Conservation (phyloP, 2,329 filamentous ascomycete species). For the Trichoderma sp. region DNA sequence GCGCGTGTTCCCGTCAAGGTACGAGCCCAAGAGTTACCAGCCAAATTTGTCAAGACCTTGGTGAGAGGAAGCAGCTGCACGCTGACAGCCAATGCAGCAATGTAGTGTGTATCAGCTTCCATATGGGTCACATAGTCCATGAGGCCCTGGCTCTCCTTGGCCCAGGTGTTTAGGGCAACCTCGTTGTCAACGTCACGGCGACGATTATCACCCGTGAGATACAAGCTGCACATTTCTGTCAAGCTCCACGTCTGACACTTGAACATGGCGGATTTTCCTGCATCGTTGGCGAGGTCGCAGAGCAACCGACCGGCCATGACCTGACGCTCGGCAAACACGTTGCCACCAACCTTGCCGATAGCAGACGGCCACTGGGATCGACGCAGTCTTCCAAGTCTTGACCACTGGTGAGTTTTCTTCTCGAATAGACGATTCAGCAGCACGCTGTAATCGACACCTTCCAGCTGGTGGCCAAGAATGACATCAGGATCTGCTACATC, state of each 20-base stretch:
- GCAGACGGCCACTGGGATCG: slow-evolving; percentile 83
- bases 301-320: slow-evolving; percentile 85
- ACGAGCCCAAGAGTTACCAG: slow-evolving; percentile 96
- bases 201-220: slow-evolving; percentile 70
- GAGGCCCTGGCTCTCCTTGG: slow-evolving; percentile 73
- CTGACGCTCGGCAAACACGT: slow-evolving; percentile 91
- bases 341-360: slow-evolving; percentile 81
- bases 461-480: slow-evolving; percentile 90
- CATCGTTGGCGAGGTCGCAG: slow-evolving; percentile 93
- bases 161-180: slow-evolving; percentile 81
- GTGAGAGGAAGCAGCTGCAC: slow-evolving; percentile 92
- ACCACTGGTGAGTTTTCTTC: slow-evolving; percentile 92
- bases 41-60: slow-evolving; percentile 93
- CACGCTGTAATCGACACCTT: slow-evolving; percentile 94
- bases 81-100: slow-evolving; percentile 84
- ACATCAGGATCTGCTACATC: slow-evolving; percentile 91
- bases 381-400: slow-evolving; percentile 83
- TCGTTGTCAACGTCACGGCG: slow-evolving; percentile 90
- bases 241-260: slow-evolving; percentile 98
- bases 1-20: slow-evolving; percentile 94
- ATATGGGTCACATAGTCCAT: slow-evolving; percentile 94
- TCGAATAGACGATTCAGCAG: slow-evolving; percentile 83
- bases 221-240: slow-evolving; percentile 94
- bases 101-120: slow-evolving; percentile 93
- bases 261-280: slow-evolving; percentile 94